These are phyloP conservation scores for Annulohypoxylon truncatum DNA, from an alignment of 2,329 filamentous ascomycete genomes.

Conservation along the genomic window DNA sequence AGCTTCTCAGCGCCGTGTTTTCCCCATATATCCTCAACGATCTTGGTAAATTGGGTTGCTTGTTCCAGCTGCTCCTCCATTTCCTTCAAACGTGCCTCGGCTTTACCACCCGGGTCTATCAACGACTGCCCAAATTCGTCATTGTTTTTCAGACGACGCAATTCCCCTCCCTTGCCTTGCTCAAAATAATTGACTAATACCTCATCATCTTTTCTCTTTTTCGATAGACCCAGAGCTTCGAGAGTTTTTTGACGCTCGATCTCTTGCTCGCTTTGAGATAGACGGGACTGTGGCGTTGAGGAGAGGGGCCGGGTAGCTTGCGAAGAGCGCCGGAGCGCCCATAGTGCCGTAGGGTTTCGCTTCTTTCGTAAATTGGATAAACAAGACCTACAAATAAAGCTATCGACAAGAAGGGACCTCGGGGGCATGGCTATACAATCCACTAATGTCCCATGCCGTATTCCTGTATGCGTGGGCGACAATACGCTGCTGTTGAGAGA, in stretches of 20 bases:
- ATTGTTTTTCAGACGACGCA: constrained; percentile 54
- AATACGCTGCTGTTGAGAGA: constrained; percentile 15
- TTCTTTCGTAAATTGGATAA: constrained; percentile 44
- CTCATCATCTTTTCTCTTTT: constrained; percentile 36
- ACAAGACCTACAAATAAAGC: constrained; percentile 50
- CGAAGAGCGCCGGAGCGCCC: constrained; percentile 45
- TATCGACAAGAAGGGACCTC: constrained; percentile 43
- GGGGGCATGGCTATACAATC: constrained; percentile 45
- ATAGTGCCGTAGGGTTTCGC: constrained; percentile 39
- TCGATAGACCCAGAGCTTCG: constrained; percentile 46
- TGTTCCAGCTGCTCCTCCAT: constrained; percentile 54
- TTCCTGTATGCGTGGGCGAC: constrained; percentile 8
- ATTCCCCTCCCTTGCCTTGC: constrained; percentile 54
- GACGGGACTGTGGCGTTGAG: constrained; percentile 31
- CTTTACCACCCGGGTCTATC: constrained; percentile 51
- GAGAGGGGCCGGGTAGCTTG: constrained; percentile 37
- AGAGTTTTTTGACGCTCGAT: constrained; percentile 47
- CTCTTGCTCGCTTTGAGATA: constrained; percentile 41
- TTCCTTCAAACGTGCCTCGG: constrained; percentile 53
- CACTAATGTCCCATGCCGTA: not conserved
- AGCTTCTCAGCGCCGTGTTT: constrained; percentile 48
- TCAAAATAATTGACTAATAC: constrained; percentile 61
- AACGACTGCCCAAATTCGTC: constrained; percentile 57
- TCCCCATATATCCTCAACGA: constrained; percentile 46
- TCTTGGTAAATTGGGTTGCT: constrained; percentile 42